Percentiles rank a stretch among this genome's conserved stretches.
Conservation (phyloP, 495 filamentous ascomycete genomes). For the Hyaloscypha finlandica region DNA sequence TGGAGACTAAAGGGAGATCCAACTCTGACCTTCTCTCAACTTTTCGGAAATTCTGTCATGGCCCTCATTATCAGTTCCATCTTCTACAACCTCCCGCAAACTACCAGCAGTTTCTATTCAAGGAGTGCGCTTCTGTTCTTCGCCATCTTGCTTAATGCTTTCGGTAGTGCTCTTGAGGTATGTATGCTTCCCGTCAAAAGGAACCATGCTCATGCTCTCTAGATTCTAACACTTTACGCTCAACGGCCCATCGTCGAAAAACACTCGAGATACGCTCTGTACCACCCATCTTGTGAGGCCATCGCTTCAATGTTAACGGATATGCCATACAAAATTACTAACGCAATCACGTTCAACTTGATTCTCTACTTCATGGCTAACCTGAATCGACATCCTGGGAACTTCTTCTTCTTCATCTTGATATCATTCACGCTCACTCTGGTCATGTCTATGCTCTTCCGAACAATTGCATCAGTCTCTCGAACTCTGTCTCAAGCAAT, state of each 20-base stretch:
- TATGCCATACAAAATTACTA: conserved; percentile 68
- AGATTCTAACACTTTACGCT: conserved; percentile 67
- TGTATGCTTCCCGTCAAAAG: conserved; percentile 70
- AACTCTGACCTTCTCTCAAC: conserved; percentile 69
- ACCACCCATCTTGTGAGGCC: conserved; percentile 76
- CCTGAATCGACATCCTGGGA: conserved; percentile 79
- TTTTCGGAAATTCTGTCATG: conserved; percentile 69
- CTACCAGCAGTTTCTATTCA: conserved; percentile 68
- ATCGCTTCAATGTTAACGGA: conserved; percentile 77
- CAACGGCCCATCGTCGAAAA: conserved; percentile 75
- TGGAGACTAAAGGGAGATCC: conserved; percentile 69
- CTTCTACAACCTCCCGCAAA: conserved; percentile 70
- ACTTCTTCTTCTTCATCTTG: conserved; percentile 79
- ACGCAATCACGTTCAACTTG: conserved; percentile 70
- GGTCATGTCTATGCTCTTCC: conserved; percentile 79
- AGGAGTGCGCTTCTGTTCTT: conserved; percentile 64
- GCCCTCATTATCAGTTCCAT: conserved; percentile 76
- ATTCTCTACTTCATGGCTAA: conserved; percentile 77
- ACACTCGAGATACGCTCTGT: conserved; percentile 82
- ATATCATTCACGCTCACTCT: conserved; percentile 67
- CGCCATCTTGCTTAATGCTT: conserved; percentile 77
- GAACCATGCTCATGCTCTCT: conserved; percentile 38
- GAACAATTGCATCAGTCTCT: conserved; percentile 75
- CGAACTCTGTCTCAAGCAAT: conserved; percentile 81
- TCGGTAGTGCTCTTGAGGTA: conserved; percentile 75